These are phyloP conservation scores for Lecanicillium sp. DNA, from an alignment of 2,329 filamentous ascomycete genomes.

Conservation along the genomic window DNA sequence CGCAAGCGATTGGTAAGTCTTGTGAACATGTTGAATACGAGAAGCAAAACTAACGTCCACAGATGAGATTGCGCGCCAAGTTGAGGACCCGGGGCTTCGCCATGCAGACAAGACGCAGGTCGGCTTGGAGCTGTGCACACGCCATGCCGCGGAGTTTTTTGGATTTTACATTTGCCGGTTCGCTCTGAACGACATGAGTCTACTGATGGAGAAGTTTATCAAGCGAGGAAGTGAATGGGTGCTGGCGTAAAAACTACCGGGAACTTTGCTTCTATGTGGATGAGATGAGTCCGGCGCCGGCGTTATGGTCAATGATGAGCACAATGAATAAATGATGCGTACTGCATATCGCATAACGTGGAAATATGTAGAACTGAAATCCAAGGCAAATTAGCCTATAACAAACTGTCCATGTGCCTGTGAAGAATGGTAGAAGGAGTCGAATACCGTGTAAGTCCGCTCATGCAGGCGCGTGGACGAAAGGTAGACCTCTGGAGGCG, in stretches of 20 bases:
- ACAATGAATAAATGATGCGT: no score
- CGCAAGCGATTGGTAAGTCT: slow-evolving; percentile 76
- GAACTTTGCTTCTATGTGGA: no score
- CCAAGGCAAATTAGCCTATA: no score
- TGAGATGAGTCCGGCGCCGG: no score
- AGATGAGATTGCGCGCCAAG: slow-evolving; percentile 95
- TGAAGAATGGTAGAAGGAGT: no score
- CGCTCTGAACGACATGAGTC: slow-evolving; percentile 73
- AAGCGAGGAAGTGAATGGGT: slow-evolving; percentile 98
- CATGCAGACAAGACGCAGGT: slow-evolving; percentile 92
- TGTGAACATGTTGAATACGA: not conserved
- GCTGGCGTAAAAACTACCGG: slow-evolving; percentile 20
- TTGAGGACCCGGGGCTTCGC: slow-evolving; percentile 87
- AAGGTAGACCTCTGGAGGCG: no score
- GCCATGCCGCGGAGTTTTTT: slow-evolving; percentile 95
- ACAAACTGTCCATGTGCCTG: no score
- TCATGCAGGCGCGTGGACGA: no score
- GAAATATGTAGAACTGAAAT: no score
- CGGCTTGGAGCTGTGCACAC: slow-evolving; percentile 84
- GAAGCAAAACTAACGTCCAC: slow-evolving; percentile 4
- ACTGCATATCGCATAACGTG: no score
- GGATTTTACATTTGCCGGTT: slow-evolving; percentile 95
- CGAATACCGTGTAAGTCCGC: no score
- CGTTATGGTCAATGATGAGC: no score
- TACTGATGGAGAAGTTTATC: slow-evolving; percentile 92